Base-by-base conservation (phyloP, 495 filamentous ascomycete genomes). In the Staphylotrichum longicolle region DNA sequence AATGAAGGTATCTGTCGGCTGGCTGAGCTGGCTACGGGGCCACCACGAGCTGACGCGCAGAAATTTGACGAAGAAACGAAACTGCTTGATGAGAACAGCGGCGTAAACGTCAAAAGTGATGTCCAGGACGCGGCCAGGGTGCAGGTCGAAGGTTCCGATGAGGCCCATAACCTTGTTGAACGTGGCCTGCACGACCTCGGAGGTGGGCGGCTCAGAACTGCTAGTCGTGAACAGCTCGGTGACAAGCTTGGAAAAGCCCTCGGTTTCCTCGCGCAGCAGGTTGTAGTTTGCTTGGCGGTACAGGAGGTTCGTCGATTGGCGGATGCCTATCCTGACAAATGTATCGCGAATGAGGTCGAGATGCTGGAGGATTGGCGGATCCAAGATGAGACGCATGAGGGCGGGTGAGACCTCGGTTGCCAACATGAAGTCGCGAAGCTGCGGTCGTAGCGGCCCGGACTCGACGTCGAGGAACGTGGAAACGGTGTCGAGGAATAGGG, bases 201-300 rank as follows among this genome's bases (percentile, higher is more conserved):
- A 76, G 35, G 74, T 75, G 33, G 75, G 71, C 55, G 79, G 82
- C 51, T 78, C 77, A 5, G 74, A 73, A 52, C 76, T 79, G 58
- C 83, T 80, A 57, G 85, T 87, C 5, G 82, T 80, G 70, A 87
- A 85, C 3, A 88, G 63, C 65, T 87, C 85, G 14, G 85, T 81
- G 27, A 86, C 81, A 4, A 86, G 63, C 61, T 88, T 87, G 9
- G 84, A 82, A 68, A 93, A 99, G 37, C 95, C 95, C 74, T 99
- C 95, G 0, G 91, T 89, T 74, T 99, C 95, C 78, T 99, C 95
- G 37, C 95, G 84, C 15, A 99, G 78, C 3, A 99, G 78, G 67
- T 99, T 99, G 77, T 96, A 96, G 70, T 95, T 97, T 1, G 91
- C 90, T 70, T 98, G 95, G 49, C 91, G 88, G 68, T 99, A 99